Conservation (phyloP, 2,329 filamentous ascomycete genomes). For the Colletotrichum brevisporum region DNA sequence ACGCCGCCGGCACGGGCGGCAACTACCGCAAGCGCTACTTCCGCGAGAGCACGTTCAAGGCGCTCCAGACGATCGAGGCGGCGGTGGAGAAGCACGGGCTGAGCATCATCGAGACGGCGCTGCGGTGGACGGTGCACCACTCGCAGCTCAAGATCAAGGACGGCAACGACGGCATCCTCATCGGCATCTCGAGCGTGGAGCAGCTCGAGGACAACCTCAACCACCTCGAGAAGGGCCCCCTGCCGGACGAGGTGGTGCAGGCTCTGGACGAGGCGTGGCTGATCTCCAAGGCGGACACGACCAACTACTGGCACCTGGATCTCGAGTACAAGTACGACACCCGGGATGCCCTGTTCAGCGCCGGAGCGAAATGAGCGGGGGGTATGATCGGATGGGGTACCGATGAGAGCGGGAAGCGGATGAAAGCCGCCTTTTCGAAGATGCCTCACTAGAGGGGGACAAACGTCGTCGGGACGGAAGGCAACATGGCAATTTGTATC, state of each 20-base stretch:
- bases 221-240: conserved; percentile 75
- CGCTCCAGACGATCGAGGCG: conserved; percentile 76
- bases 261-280: conserved; percentile 84
- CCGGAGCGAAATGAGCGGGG: conserved; percentile 53
- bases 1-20: conserved; percentile 61
- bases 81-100: conserved; percentile 77
- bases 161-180: conserved; percentile 71
- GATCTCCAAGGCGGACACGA: conserved; percentile 71
- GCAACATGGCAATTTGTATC: conserved; percentile 5
- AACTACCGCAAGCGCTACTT: conserved; percentile 80
- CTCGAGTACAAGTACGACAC: conserved; percentile 78
- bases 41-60: conserved; percentile 73
- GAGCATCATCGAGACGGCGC: conserved; percentile 79
- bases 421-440: neutral
- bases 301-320: conserved; percentile 71
- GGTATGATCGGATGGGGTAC: neutral
- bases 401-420: neutral
- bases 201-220: conserved; percentile 72
- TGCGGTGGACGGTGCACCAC: conserved; percentile 83
- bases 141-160: conserved; percentile 68
- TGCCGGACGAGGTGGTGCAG: conserved; percentile 82
- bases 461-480: conserved; percentile 8
- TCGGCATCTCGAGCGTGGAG: conserved; percentile 70
- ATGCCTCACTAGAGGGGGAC: neutral
- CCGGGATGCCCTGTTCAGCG: conserved; percentile 69